phyloP scores from a whole-genome alignment of 768 basidiomycete species.

The Trametopsis cervina region DNA sequence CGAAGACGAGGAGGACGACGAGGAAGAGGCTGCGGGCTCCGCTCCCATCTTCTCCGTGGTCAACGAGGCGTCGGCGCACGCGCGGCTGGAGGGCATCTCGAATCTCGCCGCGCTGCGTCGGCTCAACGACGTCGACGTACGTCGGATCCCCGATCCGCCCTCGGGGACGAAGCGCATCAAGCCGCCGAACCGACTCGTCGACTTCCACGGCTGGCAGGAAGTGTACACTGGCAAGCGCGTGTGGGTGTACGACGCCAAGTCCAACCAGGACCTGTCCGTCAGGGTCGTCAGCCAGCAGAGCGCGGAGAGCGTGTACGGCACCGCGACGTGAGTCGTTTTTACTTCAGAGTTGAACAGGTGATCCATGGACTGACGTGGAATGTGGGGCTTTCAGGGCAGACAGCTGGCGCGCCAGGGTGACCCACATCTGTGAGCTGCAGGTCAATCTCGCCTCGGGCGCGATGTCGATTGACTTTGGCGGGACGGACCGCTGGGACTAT shows the following conservation, averaged over 20 bases:
- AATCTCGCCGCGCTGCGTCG: conserved; percentile 63
- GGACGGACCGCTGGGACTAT: conserved; percentile 68
- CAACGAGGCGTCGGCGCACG: conserved; percentile 31
- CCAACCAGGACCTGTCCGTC: conserved; percentile 60
- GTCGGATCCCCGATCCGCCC: conserved; percentile 42
- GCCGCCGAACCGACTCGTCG: conserved; percentile 53
- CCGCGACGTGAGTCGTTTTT: conserved; percentile 56
- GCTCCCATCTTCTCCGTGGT: conserved; percentile 45
- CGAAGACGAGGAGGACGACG: conserved; percentile 29
- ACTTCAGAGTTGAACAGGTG: background rate
- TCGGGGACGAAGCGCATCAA: conserved; percentile 37
- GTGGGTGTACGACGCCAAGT: conserved; percentile 70
- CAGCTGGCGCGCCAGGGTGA: conserved; percentile 70
- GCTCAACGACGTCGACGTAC: conserved; percentile 65
- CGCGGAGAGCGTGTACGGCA: conserved; percentile 49
- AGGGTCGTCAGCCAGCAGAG: conserved; percentile 53
- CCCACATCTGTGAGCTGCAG: conserved; percentile 69
- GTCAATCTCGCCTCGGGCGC: conserved; percentile 52
- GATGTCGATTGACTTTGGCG: conserved; percentile 71
- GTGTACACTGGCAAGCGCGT: conserved; percentile 59
- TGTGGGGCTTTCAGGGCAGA: conserved; percentile 46
- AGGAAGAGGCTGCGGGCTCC: conserved; percentile 14
- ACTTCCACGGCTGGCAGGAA: conserved; percentile 64
- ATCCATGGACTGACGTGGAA: background rate
- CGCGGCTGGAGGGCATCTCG: conserved; percentile 46